A percentile compares a stretch with the other conserved stretches of the same genome.
Conservation (phyloP, 2,329 filamentous ascomycete genomes). For the Fulvia fulva region DNA sequence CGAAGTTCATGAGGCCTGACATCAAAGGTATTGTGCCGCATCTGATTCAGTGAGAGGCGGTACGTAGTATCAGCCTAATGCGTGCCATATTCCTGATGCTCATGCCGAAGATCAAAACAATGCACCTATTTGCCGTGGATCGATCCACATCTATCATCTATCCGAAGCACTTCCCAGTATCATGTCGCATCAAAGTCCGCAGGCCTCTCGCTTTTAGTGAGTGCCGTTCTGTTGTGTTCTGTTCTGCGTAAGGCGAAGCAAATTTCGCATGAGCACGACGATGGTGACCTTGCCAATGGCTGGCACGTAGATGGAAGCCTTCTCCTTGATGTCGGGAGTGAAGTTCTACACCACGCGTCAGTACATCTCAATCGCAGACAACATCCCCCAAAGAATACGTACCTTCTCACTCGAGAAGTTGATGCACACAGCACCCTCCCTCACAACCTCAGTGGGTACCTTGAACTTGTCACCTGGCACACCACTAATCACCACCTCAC, state of each 20-base stretch:
- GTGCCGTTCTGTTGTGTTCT: conserved; percentile 11
- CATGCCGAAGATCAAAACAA: no score
- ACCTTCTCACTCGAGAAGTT: conserved; percentile 93
- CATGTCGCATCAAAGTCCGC: no score
- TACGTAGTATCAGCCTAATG: no score
- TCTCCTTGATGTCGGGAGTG: conserved; percentile 83
- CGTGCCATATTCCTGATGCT: no score
- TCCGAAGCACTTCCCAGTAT: no score
- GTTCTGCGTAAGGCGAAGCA: conserved; percentile 55
- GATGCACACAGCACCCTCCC: conserved; percentile 94
- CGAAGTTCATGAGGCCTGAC: background rate
- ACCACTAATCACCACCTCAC: conserved; percentile 91
- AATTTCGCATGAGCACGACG: conserved; percentile 80
- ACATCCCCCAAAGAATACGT: conserved; percentile 14
- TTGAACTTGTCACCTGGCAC: conserved; percentile 88
- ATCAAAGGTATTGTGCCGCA: background rate
- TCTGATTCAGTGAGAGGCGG: background rate
- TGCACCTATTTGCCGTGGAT: no score
- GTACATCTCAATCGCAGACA: background rate
- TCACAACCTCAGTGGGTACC: conserved; percentile 75
- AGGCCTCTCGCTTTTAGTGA: no score
- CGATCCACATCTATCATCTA: no score
- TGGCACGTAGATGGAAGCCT: conserved; percentile 93
- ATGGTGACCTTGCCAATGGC: conserved; percentile 98
- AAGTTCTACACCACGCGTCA: conserved; percentile 65